Evolutionary conservation across 129 eudicot species (phyloP), one percentile per base, ranked within the genome.

Genomic region (Lactuca saligna): DNA sequence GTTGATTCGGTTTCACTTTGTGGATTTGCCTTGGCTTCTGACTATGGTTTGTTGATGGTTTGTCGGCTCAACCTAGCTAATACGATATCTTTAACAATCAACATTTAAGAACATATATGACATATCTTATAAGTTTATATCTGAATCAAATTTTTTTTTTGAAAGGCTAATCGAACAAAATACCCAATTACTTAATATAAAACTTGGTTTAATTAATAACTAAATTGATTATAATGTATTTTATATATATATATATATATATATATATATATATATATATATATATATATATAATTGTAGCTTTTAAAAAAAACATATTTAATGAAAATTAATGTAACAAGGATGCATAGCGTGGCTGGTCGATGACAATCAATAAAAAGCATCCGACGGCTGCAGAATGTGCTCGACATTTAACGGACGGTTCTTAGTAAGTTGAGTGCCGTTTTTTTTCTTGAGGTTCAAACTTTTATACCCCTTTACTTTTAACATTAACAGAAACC

Each of bases 371-470:
- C 64, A 15, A 39, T 32, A 15, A 73, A 49, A 65, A 49, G 6
- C 20, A 78, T 80, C 77, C 44, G 12, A 74, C 77, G 63, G 77
- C 75, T 20, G 4, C 6, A 14, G 44, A 65, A 68, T 49, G 10
- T 5, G 25, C 10, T 75, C 50, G 38, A 15, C 57, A 6, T 50
- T 61, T 25, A 75, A 54, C 79, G 50, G 51, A 82, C 75, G 55
- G 75, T 76, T 67, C 55, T 17, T 11, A 70, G 39, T 39, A 17
- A 37, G 29, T 50, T 73, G 69, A 62, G 90, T 80, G 94, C 95
- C 96, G 91, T 86, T 88, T 86, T 29, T 39, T 69, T 49, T 61
- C 64, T 76, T 55, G 84, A 91, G 88, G 91, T 91, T 88, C 89
- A 91, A 91, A 91, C 95, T 83, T 84, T 79, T 66, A 65, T 54